These are phyloP conservation scores for Plantago elongata DNA, from an alignment of 257 asterid genomes.

Conservation along the genomic window DNA sequence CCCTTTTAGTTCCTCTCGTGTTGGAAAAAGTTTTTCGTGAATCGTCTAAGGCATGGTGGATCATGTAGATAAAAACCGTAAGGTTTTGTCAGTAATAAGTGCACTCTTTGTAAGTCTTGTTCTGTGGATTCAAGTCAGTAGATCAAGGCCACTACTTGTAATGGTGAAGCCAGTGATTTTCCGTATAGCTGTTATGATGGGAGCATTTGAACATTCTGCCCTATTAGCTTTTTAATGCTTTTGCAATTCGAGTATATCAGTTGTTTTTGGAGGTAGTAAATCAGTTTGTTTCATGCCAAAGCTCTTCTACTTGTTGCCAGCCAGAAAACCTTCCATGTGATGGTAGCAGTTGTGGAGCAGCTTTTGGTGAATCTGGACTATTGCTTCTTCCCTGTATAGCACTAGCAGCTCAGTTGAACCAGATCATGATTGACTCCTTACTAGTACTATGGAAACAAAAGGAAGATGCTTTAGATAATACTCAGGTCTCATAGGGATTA, in stretches of 20 bases:
- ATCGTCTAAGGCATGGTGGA: conserved; percentile 64
- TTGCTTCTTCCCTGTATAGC: conserved; percentile 89
- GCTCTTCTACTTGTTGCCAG: conserved; percentile 85
- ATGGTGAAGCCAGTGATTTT: conserved; percentile 77
- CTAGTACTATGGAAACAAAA: conserved; percentile 58
- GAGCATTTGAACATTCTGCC: conserved; percentile 69
- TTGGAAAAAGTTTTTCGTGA: conserved; percentile 86
- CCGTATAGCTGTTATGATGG: conserved; percentile 75
- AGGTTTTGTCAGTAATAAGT: conserved; percentile 62
- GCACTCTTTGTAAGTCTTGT: conserved; percentile 77
- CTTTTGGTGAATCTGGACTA: conserved; percentile 88
- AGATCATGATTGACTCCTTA: conserved; percentile 86
- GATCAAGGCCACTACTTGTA: conserved; percentile 76
- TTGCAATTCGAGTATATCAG: conserved; percentile 43
- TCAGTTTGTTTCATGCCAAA: conserved; percentile 58
- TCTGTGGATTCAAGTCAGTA: conserved; percentile 98
- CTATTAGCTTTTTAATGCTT: conserved; percentile 63
- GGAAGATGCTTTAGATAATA: conserved; percentile 23
- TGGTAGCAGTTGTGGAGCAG: conserved; percentile 98
- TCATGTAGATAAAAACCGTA: conserved; percentile 66
- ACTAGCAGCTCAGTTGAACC: conserved; percentile 95
- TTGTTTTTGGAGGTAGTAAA: conserved; percentile 48
- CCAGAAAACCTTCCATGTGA: conserved; percentile 97
- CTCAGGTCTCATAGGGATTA: conserved; percentile 36
- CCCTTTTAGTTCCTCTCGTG: conserved; percentile 76